These are phyloP conservation scores for Teratosphaeria viscida DNA, from an alignment of 2,329 filamentous ascomycete species.

Conservation along the genomic window DNA sequence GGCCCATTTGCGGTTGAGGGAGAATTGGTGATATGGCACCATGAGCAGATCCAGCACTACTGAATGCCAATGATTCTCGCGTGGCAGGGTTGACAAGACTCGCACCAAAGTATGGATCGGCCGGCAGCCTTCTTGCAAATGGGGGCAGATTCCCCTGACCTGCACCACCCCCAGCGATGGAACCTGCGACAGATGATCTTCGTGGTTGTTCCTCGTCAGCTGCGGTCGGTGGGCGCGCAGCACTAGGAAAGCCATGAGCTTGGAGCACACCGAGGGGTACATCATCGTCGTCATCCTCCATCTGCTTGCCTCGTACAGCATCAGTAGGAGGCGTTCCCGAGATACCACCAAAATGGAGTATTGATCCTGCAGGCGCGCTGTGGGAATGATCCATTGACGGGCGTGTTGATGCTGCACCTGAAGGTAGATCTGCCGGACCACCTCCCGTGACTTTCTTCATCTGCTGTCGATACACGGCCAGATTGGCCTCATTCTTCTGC, in stretches of 20 bases:
- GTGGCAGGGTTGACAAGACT: constrained; percentile 61
- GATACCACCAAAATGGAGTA: constrained; percentile 23
- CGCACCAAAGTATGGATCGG: constrained; percentile 76
- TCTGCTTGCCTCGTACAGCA: constrained; percentile 15
- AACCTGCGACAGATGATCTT: constrained; percentile 36
- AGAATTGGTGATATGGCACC: constrained; percentile 19
- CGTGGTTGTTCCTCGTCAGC: constrained; percentile 48
- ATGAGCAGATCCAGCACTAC: constrained; percentile 28
- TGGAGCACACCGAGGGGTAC: constrained; percentile 76
- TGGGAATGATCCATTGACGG: constrained; percentile 42
- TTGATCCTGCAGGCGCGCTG: constrained; percentile 12
- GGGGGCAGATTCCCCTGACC: constrained; percentile 55
- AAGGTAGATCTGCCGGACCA: constrained; percentile 37
- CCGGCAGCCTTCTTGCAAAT: constrained; percentile 72
- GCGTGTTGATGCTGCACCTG: constrained; percentile 31
- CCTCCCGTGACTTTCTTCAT: constrained; percentile 96
- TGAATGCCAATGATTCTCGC: constrained; percentile 64
- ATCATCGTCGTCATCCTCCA: constrained; percentile 76
- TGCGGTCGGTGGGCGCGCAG: constrained; percentile 61
- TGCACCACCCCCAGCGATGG: constrained; percentile 34
- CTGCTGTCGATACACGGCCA: constrained; percentile 81
- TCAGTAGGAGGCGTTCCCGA: constrained; percentile 19
- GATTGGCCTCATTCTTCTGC: constrained; percentile 79
- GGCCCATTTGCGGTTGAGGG: constrained; percentile 27
- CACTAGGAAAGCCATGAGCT: constrained; percentile 78